Percentiles rank a stretch among this genome's conserved stretches.
phyloP scores from a whole-genome alignment of 768 basidiomycete genomes.

The Suillus sp. region DNA sequence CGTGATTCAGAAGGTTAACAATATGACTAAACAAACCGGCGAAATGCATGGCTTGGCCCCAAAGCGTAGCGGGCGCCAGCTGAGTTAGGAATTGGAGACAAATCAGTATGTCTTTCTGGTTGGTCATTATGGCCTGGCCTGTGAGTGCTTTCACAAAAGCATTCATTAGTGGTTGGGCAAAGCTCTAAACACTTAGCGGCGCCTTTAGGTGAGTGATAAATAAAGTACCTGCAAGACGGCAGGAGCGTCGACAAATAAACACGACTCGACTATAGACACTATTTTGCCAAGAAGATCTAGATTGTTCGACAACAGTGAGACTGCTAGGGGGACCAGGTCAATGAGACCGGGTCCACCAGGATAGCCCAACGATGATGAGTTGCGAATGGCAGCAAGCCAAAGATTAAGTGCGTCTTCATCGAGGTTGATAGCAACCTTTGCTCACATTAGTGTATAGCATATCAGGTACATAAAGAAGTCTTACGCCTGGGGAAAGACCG shows the following conservation, averaged over 20 bases:
- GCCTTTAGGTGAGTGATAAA: slow-evolving; percentile 2
- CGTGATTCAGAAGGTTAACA: slow-evolving; percentile 60
- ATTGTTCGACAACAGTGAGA: slow-evolving; percentile 64
- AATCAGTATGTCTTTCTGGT: slow-evolving; percentile 65
- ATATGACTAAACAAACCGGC: slow-evolving; percentile 73
- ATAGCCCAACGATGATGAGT: slow-evolving; percentile 55
- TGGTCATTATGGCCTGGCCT: slow-evolving; percentile 49
- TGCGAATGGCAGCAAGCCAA: slow-evolving; percentile 73
- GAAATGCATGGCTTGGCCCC: slow-evolving; percentile 73
- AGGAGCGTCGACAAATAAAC: slow-evolving; percentile 70
- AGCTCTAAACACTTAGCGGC: slow-evolving; percentile 41
- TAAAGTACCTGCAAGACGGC: slow-evolving; percentile 61
- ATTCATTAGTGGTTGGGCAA: slow-evolving; percentile 56
- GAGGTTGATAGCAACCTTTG: slow-evolving; percentile 63
- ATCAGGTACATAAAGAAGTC: slow-evolving; percentile 17
- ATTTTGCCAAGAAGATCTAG: slow-evolving; percentile 74
- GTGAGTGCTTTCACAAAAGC: slow-evolving; percentile 55
- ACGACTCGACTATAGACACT: slow-evolving; percentile 71
- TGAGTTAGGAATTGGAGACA: slow-evolving; percentile 64
- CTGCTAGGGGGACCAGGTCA: slow-evolving; percentile 64
- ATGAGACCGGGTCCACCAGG: slow-evolving; percentile 54
- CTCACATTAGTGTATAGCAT: slow-evolving; percentile 1
- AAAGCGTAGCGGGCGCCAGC: slow-evolving; percentile 58
- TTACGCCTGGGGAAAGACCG: slow-evolving; percentile 58
- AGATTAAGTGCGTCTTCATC: slow-evolving; percentile 79